A percentile compares a stretch with the other conserved stretches of the same genome.
phyloP scores from a whole-genome alignment of 2,329 filamentous ascomycete genomes.

The Botrytis byssoidea region DNA sequence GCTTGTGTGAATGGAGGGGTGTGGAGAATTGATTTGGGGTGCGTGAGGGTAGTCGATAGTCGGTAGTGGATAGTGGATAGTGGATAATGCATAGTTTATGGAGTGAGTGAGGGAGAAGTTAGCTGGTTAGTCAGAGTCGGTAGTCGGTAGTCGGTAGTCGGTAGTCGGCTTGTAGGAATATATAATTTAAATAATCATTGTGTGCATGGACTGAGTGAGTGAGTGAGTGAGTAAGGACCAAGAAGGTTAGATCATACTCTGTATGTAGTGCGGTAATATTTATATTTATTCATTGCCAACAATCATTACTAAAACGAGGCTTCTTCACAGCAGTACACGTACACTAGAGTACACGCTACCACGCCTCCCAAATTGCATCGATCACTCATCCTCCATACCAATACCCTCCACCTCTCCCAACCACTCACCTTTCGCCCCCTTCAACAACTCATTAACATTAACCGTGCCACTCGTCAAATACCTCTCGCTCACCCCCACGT shows the following conservation, averaged over 20 bases:
- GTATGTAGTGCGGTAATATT: background rate
- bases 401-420: slow-evolving; percentile 39
- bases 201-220: background rate
- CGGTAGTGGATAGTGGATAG: too few relatives aligned
- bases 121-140: background rate
- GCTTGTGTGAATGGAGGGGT: background rate
- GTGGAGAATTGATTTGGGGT: background rate
- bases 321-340: too few relatives aligned
- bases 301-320: background rate
- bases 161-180: background rate
- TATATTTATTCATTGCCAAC: background rate
- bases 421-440: slow-evolving; percentile 57
- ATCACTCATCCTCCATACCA: slow-evolving; percentile 36
- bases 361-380: background rate
- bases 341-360: background rate
- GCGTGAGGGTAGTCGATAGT: too few relatives aligned
- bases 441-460: slow-evolving; percentile 72
- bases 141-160: background rate
- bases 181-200: background rate
- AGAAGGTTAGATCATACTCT: background rate
- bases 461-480: slow-evolving; percentile 83
- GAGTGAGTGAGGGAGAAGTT: background rate
- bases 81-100: background rate
- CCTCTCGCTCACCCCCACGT: slow-evolving; percentile 81
- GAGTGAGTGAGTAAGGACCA: background rate